Conservation (phyloP, 2,329 filamentous ascomycete genomes). For the Ambrosiella beaveri region DNA sequence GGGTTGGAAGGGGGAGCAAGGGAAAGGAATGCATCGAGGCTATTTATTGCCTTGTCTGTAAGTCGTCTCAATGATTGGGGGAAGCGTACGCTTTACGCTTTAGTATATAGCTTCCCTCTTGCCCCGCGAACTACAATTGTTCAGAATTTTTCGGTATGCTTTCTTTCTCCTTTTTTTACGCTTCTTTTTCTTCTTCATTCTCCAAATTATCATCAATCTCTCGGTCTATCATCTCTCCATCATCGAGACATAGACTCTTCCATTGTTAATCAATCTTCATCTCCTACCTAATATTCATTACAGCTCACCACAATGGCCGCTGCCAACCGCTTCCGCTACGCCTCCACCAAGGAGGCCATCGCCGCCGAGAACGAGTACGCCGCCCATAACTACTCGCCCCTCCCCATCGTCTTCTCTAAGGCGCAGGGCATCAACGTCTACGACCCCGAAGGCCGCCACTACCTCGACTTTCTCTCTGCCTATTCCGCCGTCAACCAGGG, state of each 20-base stretch:
- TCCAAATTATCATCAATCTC: background rate
- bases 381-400: conserved; percentile 96
- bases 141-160: background rate
- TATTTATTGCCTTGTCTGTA: too few relatives aligned
- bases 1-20: background rate
- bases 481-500: conserved; percentile 98
- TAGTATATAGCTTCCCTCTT: background rate
- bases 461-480: conserved; percentile 93
- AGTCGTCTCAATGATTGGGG: too few relatives aligned
- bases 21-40: background rate
- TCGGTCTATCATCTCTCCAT: background rate
- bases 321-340: conserved; percentile 48
- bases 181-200: background rate
- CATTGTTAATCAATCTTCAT: background rate
- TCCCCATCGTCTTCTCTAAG: conserved; percentile 81
- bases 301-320: conserved; percentile 33
- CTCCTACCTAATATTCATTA: background rate
- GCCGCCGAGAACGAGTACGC: conserved; percentile 66
- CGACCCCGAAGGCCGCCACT: conserved; percentile 91
- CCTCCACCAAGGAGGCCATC: conserved; percentile 67
- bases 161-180: background rate
- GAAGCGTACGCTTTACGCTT: background rate
- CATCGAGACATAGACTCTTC: background rate
- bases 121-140: background rate
- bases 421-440: conserved; percentile 79